Conservation (phyloP, 345 rosid species). For the Ceriops decandra region DNA sequence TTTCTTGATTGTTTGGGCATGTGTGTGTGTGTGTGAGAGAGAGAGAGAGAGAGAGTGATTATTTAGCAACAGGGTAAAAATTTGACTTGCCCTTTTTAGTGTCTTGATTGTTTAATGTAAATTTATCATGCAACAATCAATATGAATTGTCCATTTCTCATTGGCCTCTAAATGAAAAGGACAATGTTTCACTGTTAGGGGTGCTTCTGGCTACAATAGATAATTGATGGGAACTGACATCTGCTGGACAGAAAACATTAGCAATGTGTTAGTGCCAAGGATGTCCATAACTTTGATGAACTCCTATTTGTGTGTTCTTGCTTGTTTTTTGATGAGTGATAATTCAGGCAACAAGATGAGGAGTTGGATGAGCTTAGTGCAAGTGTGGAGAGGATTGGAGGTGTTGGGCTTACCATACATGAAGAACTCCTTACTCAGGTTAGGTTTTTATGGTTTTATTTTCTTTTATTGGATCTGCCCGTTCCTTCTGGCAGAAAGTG, state of each 20-base stretch:
- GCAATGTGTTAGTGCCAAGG: not conserved
- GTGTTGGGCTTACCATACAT: conserved; percentile 93
- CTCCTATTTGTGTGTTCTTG: not conserved
- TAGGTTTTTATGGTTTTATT: conserved; percentile 15
- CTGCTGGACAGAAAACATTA: not conserved
- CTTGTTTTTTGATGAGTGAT: not conserved
- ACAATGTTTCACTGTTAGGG: too few species aligned
- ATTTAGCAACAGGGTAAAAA: too few species aligned
- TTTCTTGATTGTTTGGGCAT: not conserved
- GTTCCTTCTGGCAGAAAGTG: not conserved
- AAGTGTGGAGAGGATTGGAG: conserved; percentile 88
- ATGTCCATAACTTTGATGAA: not conserved
- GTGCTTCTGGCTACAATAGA: too few species aligned
- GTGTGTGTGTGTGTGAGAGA: not conserved
- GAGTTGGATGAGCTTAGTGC: conserved; percentile 94
- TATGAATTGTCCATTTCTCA: too few species aligned
- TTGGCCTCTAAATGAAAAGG: too few species aligned
- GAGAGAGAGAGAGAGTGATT: too few species aligned
- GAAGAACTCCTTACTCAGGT: conserved; percentile 96
- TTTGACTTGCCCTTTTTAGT: too few species aligned
- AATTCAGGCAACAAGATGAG: conserved; percentile 82
- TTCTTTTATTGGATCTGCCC: not conserved
- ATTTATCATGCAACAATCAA: too few species aligned
- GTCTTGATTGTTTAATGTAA: too few species aligned
- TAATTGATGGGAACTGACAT: not conserved